Percentiles rank a stretch among this genome's conserved stretches.
phyloP scores from a whole-genome alignment of 306 rosid species.

The Herpetospermum pedunculosum region DNA sequence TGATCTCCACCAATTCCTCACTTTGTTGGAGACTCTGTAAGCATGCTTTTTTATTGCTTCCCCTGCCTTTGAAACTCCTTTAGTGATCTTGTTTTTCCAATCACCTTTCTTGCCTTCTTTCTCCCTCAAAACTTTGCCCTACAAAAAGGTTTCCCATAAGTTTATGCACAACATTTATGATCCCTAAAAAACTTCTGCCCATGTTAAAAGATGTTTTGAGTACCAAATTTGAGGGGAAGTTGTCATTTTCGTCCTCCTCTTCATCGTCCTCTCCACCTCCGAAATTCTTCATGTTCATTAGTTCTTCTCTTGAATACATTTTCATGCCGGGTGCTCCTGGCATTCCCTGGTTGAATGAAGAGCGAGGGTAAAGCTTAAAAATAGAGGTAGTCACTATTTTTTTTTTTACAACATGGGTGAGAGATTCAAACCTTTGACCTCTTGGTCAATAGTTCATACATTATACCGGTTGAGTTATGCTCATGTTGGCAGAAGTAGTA shows the following conservation, averaged over 20 bases:
- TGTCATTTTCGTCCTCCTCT: conserved; percentile 41
- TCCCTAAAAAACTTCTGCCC: not conserved
- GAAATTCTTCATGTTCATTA: conserved; percentile 67
- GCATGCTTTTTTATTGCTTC: conserved; percentile 57
- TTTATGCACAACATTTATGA: not conserved
- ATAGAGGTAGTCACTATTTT: not conserved
- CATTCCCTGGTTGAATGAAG: conserved; percentile 56
- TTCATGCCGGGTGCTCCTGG: conserved; percentile 99
- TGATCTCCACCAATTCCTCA: conserved; percentile 53
- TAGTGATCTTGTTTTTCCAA: conserved; percentile 44
- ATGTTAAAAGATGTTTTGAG: not conserved
- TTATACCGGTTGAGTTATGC: too few species aligned
- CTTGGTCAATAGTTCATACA: too few species aligned
- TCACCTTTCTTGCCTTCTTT: conserved; percentile 40
- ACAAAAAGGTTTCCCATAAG: conserved; percentile 1
- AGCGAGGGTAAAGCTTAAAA: not conserved
- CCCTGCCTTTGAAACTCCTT: conserved; percentile 35
- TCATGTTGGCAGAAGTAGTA: too few species aligned
- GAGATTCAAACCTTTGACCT: too few species aligned
- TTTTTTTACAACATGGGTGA: too few species aligned
- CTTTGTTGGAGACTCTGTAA: conserved; percentile 33
- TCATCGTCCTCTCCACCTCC: conserved; percentile 51
- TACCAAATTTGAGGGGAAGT: conserved; percentile 70
- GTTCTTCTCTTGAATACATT: conserved; percentile 89
- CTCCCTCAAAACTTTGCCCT: conserved; percentile 65